Base-by-base conservation (phyloP, 2,329 filamentous ascomycete genomes). In the Eutypella sp. region DNA sequence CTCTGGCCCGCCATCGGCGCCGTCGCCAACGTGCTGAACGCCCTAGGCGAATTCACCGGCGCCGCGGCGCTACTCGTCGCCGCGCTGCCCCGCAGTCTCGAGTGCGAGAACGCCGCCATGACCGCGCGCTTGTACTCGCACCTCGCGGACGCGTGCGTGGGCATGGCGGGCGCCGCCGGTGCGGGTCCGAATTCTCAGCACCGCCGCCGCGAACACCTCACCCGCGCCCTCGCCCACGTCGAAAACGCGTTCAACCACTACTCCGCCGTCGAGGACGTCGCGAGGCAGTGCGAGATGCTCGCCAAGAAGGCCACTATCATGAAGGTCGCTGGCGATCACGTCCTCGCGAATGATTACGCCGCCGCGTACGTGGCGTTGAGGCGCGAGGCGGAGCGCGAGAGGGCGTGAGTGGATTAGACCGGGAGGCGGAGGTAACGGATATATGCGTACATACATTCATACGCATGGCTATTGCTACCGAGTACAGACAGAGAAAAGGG, bases 301-400 rank as follows among this genome's bases (percentile, higher is more conserved):
- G 84, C 85, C 18, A 93, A 93, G 72, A 91, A 89, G 67, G 85
- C 87, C 3, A 82, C 82, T 42, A 77, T 95, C 42, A 86, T 88
- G 72, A 82, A 84, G 63, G 69, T 85, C 40, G 74, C 79, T 7
- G 87, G 84, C 1, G 85, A 90, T 55, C 64, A 73, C 53, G 72
- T 71, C 16, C 57, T 83, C 50, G 81, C 84, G 1, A 84, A 85
- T 55, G 81, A 85, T 50, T 84, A 77, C 55, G 83, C 84, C 2
- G 79, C 81, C 2, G 78, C 76, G 52, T 88, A 86, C 61, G 62
- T 85, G 36, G 76, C 78, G 52, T 56, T 87, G 41, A 72, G 73
- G 56, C 74, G 68, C 53, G 67, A 70, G 49, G 67, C 58, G 39
- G 55, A 49, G 18, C 48, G 52, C n/a, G 49, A 53, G 46, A 52